Conservation (phyloP, 768 basidiomycete species). For the Austroboletus festivus region DNA sequence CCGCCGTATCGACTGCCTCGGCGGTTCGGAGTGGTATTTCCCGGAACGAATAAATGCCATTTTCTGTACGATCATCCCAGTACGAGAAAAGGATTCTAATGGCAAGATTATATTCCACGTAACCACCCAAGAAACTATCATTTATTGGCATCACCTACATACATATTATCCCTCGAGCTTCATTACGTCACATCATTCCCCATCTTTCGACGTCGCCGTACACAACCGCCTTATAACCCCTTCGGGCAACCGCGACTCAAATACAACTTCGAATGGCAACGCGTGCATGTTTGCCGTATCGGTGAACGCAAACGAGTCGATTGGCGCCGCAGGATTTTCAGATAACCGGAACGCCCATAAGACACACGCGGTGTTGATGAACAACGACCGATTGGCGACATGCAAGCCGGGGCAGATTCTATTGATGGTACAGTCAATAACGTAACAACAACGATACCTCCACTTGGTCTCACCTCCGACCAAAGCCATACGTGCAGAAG, state of each 20-base stretch:
- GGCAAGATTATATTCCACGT: no score
- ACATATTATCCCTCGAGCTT: no score
- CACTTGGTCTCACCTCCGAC: constrained; percentile 4
- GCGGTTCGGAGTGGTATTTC: no score
- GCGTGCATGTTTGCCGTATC: constrained; percentile 19
- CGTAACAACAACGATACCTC: not conserved
- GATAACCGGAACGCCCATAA: constrained; percentile 60
- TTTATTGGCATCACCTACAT: no score
- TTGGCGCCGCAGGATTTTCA: constrained; percentile 45
- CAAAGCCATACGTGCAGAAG: constrained; percentile 36
- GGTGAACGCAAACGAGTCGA: constrained; percentile 59
- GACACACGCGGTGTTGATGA: constrained; percentile 57
- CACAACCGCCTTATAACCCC: constrained; percentile 8
- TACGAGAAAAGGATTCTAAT: no score
- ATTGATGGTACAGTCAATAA: not conserved
- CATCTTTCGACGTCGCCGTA: not conserved
- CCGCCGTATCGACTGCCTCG: no score
- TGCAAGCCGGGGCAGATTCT: constrained; percentile 36
- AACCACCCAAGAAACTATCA: no score
- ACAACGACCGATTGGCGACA: constrained; percentile 43
- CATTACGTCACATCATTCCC: not conserved
- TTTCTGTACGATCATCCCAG: no score
- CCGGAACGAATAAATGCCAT: no score
- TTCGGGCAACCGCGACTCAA: constrained; percentile 4
- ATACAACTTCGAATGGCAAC: constrained; percentile 8